Evolutionary conservation across 331 rosid species (phyloP).

Genomic region (Prunus yedoensis): DNA sequence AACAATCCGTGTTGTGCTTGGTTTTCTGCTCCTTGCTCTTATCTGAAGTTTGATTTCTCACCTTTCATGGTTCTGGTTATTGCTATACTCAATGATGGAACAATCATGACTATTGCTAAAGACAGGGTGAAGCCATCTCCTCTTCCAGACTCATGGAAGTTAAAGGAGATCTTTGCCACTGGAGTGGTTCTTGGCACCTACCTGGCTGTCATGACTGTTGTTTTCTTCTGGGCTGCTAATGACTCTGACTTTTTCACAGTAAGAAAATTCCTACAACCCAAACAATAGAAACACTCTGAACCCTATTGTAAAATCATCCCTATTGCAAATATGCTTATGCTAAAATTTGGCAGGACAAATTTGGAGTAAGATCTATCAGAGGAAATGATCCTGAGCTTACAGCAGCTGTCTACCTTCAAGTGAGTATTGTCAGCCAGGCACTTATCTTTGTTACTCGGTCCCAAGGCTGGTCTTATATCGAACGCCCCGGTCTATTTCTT

Average conservation of each 20-base stretch:
- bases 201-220: constrained; percentile 85
- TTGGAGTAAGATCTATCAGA: constrained; percentile 68
- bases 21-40: constrained; percentile 79
- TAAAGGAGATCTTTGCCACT: constrained; percentile 79
- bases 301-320: background rate
- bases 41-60: constrained; percentile 89
- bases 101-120: constrained; percentile 95
- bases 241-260: constrained; percentile 71
- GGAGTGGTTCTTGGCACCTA: constrained; percentile 82
- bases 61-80: constrained; percentile 92
- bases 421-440: constrained; percentile 86
- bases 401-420: constrained; percentile 92
- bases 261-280: constrained; percentile 11
- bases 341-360: constrained; percentile 46
- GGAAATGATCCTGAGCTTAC: constrained; percentile 45
- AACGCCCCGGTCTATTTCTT: constrained; percentile 83
- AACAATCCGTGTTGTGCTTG: constrained; percentile 79
- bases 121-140: constrained; percentile 96
- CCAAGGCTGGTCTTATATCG: constrained; percentile 82
- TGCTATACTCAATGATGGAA: constrained; percentile 90
- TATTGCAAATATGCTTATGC: constrained; percentile 3
- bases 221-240: constrained; percentile 79
- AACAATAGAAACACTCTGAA: background rate
- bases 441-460: constrained; percentile 92
- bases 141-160: constrained; percentile 90